phyloP scores from a whole-genome alignment of 2,329 filamentous ascomycete genomes.

The Tolypocladium pustulatum region DNA sequence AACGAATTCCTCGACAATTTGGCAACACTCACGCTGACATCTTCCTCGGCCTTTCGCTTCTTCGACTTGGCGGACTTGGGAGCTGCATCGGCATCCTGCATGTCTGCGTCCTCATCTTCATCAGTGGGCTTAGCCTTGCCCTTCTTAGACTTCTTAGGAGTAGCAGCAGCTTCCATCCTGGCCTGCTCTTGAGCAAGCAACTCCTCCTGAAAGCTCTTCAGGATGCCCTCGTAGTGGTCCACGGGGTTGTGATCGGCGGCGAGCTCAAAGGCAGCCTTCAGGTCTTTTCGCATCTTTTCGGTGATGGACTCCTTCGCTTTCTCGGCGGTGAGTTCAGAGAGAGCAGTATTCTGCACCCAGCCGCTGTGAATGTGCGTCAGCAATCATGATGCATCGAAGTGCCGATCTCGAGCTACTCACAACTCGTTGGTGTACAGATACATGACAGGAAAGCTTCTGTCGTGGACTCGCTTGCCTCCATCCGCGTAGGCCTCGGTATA shows the following conservation, averaged over 20 bases:
- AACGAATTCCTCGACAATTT: no score
- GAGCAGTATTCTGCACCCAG: constrained; percentile 79
- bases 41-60: constrained; percentile 85
- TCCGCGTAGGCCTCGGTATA: constrained; percentile 82
- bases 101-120: constrained; percentile 48
- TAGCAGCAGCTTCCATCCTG: constrained; percentile 28
- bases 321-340: constrained; percentile 66
- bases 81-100: constrained; percentile 50
- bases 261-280: constrained; percentile 70
- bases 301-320: constrained; percentile 58
- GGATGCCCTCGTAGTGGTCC: constrained; percentile 71
- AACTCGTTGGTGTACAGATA: constrained; percentile 94
- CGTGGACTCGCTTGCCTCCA: constrained; percentile 73
- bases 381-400: constrained; percentile 2
- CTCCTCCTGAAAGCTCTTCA: constrained; percentile 60
- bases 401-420: constrained; percentile 47
- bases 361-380: constrained; percentile 44
- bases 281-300: constrained; percentile 69
- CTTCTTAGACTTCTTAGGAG: constrained; percentile 31
- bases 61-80: constrained; percentile 50
- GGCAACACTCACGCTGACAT: constrained; percentile 36
- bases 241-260: constrained; percentile 71
- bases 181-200: constrained; percentile 44
- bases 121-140: constrained; percentile 41
- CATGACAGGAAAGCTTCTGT: constrained; percentile 90